Percentiles rank a stretch among this genome's conserved stretches.
Evolutionary conservation across 495 filamentous ascomycete species (phyloP).

Genomic region (Tirmania nivea): DNA sequence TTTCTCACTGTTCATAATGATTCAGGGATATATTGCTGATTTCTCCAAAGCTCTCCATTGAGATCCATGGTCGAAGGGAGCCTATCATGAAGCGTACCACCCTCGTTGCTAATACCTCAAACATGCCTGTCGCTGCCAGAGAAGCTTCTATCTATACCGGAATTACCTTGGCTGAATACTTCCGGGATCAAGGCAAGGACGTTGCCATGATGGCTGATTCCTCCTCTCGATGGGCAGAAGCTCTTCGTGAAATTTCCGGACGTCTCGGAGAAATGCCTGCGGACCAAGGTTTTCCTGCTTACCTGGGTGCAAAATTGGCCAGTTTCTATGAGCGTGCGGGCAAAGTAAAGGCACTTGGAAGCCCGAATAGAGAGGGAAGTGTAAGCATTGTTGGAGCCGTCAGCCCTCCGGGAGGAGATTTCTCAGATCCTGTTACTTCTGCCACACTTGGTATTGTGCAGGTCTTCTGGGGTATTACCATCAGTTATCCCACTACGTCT

Average conservation of each 20-base stretch:
- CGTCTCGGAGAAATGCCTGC: constrained; percentile 99
- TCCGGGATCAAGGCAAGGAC: constrained; percentile 93
- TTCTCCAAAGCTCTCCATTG: constrained; percentile 49
- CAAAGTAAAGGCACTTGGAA: constrained; percentile 63
- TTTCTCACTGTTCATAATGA: constrained; percentile 1
- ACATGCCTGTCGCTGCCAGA: constrained; percentile 97
- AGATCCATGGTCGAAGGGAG: constrained; percentile 76
- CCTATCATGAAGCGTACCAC: constrained; percentile 99
- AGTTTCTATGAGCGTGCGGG: constrained; percentile 99
- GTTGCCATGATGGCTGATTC: constrained; percentile 99
- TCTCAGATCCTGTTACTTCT: constrained; percentile 92
- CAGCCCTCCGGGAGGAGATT: constrained; percentile 93
- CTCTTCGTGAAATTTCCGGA: constrained; percentile 94
- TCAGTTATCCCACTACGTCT: no score
- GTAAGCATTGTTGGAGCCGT: constrained; percentile 97
- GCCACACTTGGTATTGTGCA: constrained; percentile 94
- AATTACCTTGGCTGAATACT: constrained; percentile 95
- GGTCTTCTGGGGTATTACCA: constrained; percentile 67
- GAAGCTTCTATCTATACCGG: constrained; percentile 99
- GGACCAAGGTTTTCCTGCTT: constrained; percentile 97
- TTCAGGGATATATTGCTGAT: constrained; percentile 1
- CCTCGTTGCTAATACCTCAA: constrained; percentile 96
- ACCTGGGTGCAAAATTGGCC: constrained; percentile 86
- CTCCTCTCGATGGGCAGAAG: constrained; percentile 95
- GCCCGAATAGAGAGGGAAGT: constrained; percentile 67